Evolutionary conservation across 306 rosid species (phyloP), one percentile per base, ranked within the genome.

Genomic region (Bauhinia variegata): DNA sequence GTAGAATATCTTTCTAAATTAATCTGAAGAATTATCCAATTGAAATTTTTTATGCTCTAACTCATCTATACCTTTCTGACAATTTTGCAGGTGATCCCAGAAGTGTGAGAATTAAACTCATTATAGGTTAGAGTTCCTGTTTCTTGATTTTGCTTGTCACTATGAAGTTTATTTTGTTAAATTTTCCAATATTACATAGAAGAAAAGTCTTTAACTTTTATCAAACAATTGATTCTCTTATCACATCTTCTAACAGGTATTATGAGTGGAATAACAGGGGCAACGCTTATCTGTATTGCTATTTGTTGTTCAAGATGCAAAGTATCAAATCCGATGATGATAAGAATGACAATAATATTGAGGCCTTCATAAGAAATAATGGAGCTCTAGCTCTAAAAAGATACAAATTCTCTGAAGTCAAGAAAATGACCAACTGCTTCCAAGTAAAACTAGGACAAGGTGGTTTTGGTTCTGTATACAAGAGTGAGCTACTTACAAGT

Each of bases 91-190:
- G 0, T 0, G 0, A 23, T 23, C 28, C 1, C 2, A 1, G 0
- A 8, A n/a, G 11, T 9, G 2, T 0, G 63, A 0, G 0, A 7
- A 4, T 0, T 23, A 82, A 69, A 72, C 0, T 64, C 37, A 0
- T 9, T 42, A 31, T 85, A 68, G 96, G 96, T 90, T 87, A 36
- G 41, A 5, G 5, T 36, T 36, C 41, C 9, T n/a, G n/a, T 8
- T 36, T 36, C 9, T 6, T 36, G 41, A 5, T 36, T 36, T 36
- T 5, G 8, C 8, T 36, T 36, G 41, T 36, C 1, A 23, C 2
- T 23, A 23, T 23, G 28, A 23, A 23, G 28, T 23, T 23, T 23
- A n/a, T n/a, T 36, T 36, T 36, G 5, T 36, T 36, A 8, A 5
- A 36, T 36, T 36, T 8, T 8, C 41, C 1, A 36, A 36, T 8